A percentile compares a stretch with the other conserved stretches of the same genome.
phyloP scores from a whole-genome alignment of 2,329 filamentous ascomycete genomes.

The Fonsecaea nubica region DNA sequence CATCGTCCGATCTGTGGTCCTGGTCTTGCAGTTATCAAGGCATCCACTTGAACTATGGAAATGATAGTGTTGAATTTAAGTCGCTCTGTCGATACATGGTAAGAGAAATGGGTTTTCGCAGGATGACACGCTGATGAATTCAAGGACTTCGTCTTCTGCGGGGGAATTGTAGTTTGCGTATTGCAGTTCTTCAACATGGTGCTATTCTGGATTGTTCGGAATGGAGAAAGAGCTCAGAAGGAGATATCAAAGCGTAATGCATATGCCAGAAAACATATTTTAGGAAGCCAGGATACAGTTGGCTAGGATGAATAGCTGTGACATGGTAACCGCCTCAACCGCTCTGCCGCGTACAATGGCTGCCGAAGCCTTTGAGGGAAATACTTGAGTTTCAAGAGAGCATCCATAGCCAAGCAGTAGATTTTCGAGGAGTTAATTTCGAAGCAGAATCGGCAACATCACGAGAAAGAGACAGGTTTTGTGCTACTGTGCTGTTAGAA shows the following conservation, averaged over 20 bases:
- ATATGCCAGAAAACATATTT: slow-evolving; percentile 12
- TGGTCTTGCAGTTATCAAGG: slow-evolving; percentile 12
- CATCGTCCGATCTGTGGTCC: slow-evolving; percentile 10
- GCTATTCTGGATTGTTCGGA: slow-evolving; percentile 8
- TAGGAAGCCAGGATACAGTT: neutral
- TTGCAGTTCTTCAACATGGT: slow-evolving; percentile 13
- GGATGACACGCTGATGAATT: neutral
- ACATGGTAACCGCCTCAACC: neutral
- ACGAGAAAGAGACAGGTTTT: no score
- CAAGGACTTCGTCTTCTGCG: slow-evolving; percentile 19
- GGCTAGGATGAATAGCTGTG: neutral
- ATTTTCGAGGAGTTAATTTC: neutral
- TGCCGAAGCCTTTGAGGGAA: neutral
- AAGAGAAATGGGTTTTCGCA: neutral
- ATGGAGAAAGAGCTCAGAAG: slow-evolving; percentile 8
- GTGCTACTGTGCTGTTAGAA: no score
- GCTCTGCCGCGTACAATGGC: neutral
- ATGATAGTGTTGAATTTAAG: slow-evolving; percentile 7
- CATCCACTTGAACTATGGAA: slow-evolving; percentile 16
- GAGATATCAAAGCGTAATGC: slow-evolving; percentile 10
- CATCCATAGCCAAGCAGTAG: neutral
- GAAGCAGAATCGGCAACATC: no score
- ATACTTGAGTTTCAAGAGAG: neutral
- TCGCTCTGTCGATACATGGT: slow-evolving; percentile 18
- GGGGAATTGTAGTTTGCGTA: neutral